These are phyloP conservation scores for Fraxinus baroniana DNA, from an alignment of 305 asterid species.

Conservation along the genomic window DNA sequence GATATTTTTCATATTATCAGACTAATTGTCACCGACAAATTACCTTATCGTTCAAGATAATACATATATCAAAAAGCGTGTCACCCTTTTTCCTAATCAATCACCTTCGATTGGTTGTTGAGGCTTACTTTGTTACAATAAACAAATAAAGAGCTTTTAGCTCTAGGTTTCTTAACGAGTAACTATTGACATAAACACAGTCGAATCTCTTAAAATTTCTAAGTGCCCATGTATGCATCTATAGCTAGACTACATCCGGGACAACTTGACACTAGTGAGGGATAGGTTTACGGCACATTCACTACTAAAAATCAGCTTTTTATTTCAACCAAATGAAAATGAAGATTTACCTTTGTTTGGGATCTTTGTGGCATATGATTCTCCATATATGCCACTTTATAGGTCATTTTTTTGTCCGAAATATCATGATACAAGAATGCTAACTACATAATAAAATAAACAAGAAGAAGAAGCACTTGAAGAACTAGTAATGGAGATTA, in stretches of 20 bases:
- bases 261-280: neutral
- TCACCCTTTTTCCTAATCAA: neutral
- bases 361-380: constrained; percentile 20
- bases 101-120: neutral
- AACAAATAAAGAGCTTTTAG: neutral
- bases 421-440: too few species aligned
- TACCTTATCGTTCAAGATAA: neutral
- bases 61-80: neutral
- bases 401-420: too few species aligned
- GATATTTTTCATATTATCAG: neutral
- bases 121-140: neutral
- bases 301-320: neutral
- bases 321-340: neutral
- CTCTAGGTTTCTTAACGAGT: too few species aligned
- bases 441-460: too few species aligned
- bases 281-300: neutral
- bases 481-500: neutral
- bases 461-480: neutral
- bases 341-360: constrained; percentile 25
- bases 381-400: constrained; percentile 10
- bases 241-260: neutral
- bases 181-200: too few species aligned
- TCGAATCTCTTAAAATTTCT: neutral
- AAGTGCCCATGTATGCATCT: neutral
- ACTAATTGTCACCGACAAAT: neutral